A percentile compares a stretch with the other conserved stretches of the same genome.
Evolutionary conservation across 2,329 filamentous ascomycete species (phyloP).

Genomic region (Domatiomyces catenatus): DNA sequence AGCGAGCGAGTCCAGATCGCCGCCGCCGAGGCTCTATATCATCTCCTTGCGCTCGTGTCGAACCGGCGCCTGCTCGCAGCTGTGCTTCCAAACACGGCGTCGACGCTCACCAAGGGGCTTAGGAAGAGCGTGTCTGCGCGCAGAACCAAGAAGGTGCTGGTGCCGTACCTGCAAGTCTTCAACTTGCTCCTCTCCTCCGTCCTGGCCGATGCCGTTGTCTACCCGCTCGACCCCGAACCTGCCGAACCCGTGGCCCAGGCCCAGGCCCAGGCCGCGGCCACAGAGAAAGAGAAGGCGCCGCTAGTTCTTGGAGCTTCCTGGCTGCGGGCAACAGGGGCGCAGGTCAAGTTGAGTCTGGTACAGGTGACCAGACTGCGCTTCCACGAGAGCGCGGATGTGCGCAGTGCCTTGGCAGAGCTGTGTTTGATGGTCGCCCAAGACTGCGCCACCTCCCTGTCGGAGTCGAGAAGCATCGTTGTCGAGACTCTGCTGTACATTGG

Average conservation of each 20-base stretch:
- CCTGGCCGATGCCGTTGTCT: constrained; percentile 31
- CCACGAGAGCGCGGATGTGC: constrained; percentile 55
- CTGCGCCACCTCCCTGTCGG: constrained; percentile 56
- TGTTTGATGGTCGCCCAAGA: constrained; percentile 64
- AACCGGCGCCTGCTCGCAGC: constrained; percentile 63
- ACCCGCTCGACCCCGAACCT: not conserved
- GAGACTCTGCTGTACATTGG: constrained; percentile 66
- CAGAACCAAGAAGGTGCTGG: constrained; percentile 48
- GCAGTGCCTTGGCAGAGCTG: constrained; percentile 49
- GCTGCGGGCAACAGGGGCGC: constrained; percentile 63
- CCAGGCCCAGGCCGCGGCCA: too few relatives aligned
- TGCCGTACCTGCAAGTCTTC: constrained; percentile 45
- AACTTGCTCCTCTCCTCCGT: constrained; percentile 30
- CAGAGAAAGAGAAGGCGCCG: constrained; percentile 22
- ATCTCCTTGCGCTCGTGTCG: constrained; percentile 48
- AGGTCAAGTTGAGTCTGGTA: constrained; percentile 69
- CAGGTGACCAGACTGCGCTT: constrained; percentile 60
- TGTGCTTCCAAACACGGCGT: constrained; percentile 78
- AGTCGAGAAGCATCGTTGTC: constrained; percentile 55
- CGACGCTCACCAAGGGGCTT: constrained; percentile 59
- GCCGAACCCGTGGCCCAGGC: not conserved
- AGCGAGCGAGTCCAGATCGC: constrained; percentile 56
- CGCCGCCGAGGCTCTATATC: constrained; percentile 49
- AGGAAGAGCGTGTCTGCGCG: constrained; percentile 50
- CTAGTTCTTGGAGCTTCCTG: constrained; percentile 41